Conservation (phyloP, 2,329 filamentous ascomycete species). For the Nigrograna mackinnonii region DNA sequence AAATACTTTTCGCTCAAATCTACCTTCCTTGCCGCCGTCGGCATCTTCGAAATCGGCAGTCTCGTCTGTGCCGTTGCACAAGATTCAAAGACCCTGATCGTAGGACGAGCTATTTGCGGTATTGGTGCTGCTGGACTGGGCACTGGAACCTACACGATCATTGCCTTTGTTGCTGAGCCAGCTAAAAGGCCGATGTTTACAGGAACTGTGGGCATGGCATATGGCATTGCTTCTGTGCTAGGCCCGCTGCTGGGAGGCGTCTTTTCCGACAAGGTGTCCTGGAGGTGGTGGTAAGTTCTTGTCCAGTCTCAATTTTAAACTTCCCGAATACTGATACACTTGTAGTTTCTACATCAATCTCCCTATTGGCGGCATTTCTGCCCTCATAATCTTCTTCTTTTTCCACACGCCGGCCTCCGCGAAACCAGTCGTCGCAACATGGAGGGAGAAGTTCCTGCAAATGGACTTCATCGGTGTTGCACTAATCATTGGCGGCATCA, state of each 20-base stretch:
- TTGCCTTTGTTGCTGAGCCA: constrained; percentile 39
- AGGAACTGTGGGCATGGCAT: constrained; percentile 24
- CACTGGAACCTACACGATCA: constrained; percentile 35
- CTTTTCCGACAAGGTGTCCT: constrained; percentile 37
- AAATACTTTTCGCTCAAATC: too few species aligned
- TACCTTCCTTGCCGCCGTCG: too few species aligned
- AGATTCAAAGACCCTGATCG: constrained; percentile 32
- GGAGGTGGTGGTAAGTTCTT: too few species aligned
- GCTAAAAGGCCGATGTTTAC: constrained; percentile 39
- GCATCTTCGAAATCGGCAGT: too few species aligned
- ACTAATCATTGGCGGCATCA: constrained; percentile 38
- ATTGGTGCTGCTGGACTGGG: constrained; percentile 38
- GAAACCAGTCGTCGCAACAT: constrained; percentile 8
- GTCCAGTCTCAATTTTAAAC: too few species aligned
- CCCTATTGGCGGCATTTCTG: too few species aligned
- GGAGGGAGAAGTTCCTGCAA: constrained; percentile 34
- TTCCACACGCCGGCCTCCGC: too few species aligned
- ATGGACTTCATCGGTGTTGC: constrained; percentile 43
- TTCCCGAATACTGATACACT: too few species aligned
- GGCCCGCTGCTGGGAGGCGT: constrained; percentile 44
- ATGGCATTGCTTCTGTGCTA: constrained; percentile 18
- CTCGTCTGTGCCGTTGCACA: too few species aligned
- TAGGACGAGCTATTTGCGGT: constrained; percentile 43
- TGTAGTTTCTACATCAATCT: too few species aligned
- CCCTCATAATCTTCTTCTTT: too few species aligned